phyloP scores from a whole-genome alignment of 805 yeast genomes.

The Yamadazyma scolyti region DNA sequence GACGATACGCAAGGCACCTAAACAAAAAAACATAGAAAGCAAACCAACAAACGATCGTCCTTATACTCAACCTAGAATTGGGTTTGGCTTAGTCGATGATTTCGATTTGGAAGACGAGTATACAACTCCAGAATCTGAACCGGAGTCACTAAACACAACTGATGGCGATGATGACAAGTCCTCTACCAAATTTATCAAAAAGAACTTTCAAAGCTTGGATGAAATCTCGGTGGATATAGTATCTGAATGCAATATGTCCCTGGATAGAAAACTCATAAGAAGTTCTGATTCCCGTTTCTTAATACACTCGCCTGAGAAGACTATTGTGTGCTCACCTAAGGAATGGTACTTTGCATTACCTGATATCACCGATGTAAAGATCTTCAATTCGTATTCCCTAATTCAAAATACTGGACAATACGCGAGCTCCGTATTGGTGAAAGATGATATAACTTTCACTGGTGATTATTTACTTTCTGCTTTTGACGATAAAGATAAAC shows the following conservation, averaged over 20 bases:
- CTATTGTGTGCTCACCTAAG: conserved; percentile 12
- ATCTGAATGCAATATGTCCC: too few species aligned
- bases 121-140: conserved; percentile 1
- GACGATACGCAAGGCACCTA: too few species aligned
- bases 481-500: background rate
- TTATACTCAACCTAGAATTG: too few species aligned
- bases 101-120: background rate
- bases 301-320: conserved; percentile 3
- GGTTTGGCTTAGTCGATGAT: conserved; percentile 7
- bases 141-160: too few species aligned
- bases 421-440: conserved; percentile 11
- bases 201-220: too few species aligned
- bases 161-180: too few species aligned
- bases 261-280: background rate
- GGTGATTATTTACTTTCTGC: conserved; percentile 22
- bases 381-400: conserved; percentile 1
- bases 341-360: conserved; percentile 14
- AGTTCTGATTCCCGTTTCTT: conserved; percentile 6
- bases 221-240: too few species aligned
- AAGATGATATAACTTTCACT: conserved; percentile 23
- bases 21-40: background rate
- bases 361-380: conserved; percentile 3
- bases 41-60: background rate
- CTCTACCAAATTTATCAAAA: too few species aligned
- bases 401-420: background rate